Base-by-base conservation (phyloP, 1,284 basidiomycete genomes). In the Ganoderma sp. region DNA sequence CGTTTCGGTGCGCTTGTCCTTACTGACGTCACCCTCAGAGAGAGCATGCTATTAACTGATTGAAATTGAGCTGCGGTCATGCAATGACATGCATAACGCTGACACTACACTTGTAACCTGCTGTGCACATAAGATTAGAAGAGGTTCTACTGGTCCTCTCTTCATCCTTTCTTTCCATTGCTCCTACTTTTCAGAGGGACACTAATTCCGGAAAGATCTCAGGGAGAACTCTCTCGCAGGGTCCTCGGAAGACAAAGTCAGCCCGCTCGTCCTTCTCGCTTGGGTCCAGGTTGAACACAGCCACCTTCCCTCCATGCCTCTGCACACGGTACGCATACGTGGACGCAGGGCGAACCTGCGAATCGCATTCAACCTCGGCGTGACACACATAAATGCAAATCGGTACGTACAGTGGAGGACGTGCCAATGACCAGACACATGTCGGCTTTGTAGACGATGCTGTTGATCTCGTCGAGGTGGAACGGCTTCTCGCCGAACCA, bases 201-300 rank as follows among this genome's bases (percentile, higher is more conserved):
- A 50, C 22, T 10, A 25, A 25, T 50, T 50, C 48, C 22, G 48
- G 48, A 22, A 50, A 50, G 22, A 50, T 25, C 48, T 12, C 22
- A 14, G 48, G 48, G 25, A 50, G 48, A 22, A 50, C 5, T 12
- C 2, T 69, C 68, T 81, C 81, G 65, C 81, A 82, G n/a, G 80
- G 78, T 17, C 81, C 81, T 17, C 78, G 61, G 71, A 82, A 82
- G 22, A 82, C 65, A 68, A 81, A 83, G 63, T 82, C 79, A 6
- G 66, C 69, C 15, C 77, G 76, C 19, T 76, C 70, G 61, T 79
- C 79, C 22, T 77, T 76, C 39, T 74, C 65, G 10, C 71, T 77
- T 15, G 73, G 68, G n/a, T 83, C 82, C 50, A 83, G 63, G 34
- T 91, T 90, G 80, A 90, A 90, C 1, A 90, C 85, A 0, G 88